Evolutionary conservation across 768 basidiomycete species (phyloP).

Genomic region (Boletellus ananas): DNA sequence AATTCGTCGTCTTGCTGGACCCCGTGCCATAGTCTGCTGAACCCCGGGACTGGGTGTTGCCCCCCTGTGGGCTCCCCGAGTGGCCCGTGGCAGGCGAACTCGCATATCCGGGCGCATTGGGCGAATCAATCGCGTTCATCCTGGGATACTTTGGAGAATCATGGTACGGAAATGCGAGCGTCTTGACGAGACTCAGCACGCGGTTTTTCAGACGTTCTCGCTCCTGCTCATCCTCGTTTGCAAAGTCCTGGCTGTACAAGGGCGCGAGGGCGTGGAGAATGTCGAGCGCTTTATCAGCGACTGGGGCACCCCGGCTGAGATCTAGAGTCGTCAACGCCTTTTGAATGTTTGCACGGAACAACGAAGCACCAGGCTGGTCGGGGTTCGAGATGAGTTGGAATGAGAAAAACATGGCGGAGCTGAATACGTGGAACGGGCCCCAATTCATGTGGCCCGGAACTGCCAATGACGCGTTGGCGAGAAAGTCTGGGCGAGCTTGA

Average conservation of each 20-base stretch:
- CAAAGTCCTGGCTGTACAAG: conserved; percentile 65
- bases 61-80: conserved; percentile 50
- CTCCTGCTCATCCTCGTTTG: conserved; percentile 42
- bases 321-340: conserved; percentile 65
- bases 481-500: conserved; percentile 72
- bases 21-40: conserved; percentile 24
- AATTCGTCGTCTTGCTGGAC: conserved; percentile 17
- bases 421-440: conserved; percentile 82
- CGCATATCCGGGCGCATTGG: conserved; percentile 40
- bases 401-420: conserved; percentile 89
- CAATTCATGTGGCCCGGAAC: conserved; percentile 83
- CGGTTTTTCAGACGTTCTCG: conserved; percentile 58
- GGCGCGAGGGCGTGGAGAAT: conserved; percentile 71
- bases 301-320: conserved; percentile 56
- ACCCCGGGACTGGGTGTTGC: conserved; percentile 19
- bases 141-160: conserved; percentile 56
- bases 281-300: conserved; percentile 72
- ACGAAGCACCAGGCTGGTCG: conserved; percentile 71
- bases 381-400: conserved; percentile 81
- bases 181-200: conserved; percentile 64
- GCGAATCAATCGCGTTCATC: conserved; percentile 45
- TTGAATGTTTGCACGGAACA: conserved; percentile 73
- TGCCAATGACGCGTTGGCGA: conserved; percentile 61
- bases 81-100: conserved; percentile 58
- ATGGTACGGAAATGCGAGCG: conserved; percentile 79